Evolutionary conservation across 2,329 filamentous ascomycete species (phyloP).

Genomic region (Pestalotiopsis fici): DNA sequence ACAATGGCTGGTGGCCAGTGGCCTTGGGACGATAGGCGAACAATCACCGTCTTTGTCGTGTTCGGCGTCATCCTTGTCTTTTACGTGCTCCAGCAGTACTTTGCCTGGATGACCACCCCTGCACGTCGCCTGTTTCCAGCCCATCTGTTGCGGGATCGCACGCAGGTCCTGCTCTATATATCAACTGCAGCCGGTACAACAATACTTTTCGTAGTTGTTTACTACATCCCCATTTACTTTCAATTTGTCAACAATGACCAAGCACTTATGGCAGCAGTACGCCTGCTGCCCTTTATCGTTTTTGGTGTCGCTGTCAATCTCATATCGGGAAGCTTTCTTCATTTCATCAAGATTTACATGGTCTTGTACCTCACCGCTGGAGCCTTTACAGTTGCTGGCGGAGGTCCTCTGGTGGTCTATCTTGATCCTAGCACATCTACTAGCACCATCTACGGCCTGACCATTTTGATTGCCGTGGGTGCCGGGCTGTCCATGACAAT

Average conservation of each 20-base stretch:
- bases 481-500: conserved; percentile 34
- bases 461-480: conserved; percentile 40
- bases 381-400: conserved; percentile 33
- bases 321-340: conserved; percentile 30
- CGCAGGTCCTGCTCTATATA: conserved; percentile 38
- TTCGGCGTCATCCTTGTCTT: conserved; percentile 39
- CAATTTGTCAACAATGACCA: conserved; percentile 43
- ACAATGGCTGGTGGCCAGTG: conserved; percentile 50
- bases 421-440: conserved; percentile 15
- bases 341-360: conserved; percentile 26
- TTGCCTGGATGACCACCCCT: conserved; percentile 38
- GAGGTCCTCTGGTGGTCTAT: conserved; percentile 27
- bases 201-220: conserved; percentile 33
- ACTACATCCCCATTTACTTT: conserved; percentile 56
- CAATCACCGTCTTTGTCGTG: conserved; percentile 47
- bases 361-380: conserved; percentile 39
- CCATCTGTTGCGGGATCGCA: conserved; percentile 20
- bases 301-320: conserved; percentile 34
- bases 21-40: conserved; percentile 43
- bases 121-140: conserved; percentile 44
- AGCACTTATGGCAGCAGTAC: conserved; percentile 39
- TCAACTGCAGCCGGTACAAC: conserved; percentile 26
- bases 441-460: conserved; percentile 32
- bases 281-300: conserved; percentile 41
- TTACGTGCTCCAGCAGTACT: conserved; percentile 48